Conservation (phyloP, 192 early-diverging fungal genomes). For the Physocladia obscura region DNA sequence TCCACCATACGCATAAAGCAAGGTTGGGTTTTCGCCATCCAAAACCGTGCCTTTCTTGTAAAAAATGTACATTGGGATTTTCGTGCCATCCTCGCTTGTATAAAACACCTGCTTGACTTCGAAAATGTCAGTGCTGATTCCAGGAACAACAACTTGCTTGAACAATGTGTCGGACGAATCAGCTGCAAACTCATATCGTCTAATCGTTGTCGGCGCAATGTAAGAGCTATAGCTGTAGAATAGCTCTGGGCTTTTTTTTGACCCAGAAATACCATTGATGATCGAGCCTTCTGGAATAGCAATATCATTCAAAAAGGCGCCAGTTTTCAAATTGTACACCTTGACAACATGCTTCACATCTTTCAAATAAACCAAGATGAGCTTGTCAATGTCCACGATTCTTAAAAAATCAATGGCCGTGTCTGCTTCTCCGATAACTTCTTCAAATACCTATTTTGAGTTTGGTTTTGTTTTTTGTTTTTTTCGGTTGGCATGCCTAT, state of each 20-base stretch:
- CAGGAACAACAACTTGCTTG: constrained; percentile 46
- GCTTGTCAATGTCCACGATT: constrained; percentile 54
- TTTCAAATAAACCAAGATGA: constrained; percentile 59
- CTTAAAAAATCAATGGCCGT: constrained; percentile 41
- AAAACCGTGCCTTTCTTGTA: constrained; percentile 46
- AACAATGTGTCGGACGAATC: constrained; percentile 46
- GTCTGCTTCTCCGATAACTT: constrained; percentile 56
- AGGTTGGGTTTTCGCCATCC: constrained; percentile 57
- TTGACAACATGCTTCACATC: constrained; percentile 57
- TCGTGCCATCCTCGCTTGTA: constrained; percentile 63
- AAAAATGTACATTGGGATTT: constrained; percentile 69
- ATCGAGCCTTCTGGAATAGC: constrained; percentile 54
- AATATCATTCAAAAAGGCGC: constrained; percentile 38
- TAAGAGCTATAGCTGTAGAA: constrained; percentile 60
- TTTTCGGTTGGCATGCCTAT: no score
- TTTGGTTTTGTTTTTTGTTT: no score
- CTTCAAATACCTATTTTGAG: constrained; percentile 51
- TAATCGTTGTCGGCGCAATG: constrained; percentile 56
- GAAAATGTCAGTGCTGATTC: constrained; percentile 41
- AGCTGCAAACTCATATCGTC: constrained; percentile 49
- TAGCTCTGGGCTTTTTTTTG: constrained; percentile 44
- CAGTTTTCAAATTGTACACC: constrained; percentile 48
- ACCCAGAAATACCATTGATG: constrained; percentile 33
- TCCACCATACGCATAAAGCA: constrained; percentile 71
- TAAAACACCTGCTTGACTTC: constrained; percentile 69